Evolutionary conservation across 1,284 basidiomycete genomes (phyloP).

Genomic region (Kwoniella shivajii): DNA sequence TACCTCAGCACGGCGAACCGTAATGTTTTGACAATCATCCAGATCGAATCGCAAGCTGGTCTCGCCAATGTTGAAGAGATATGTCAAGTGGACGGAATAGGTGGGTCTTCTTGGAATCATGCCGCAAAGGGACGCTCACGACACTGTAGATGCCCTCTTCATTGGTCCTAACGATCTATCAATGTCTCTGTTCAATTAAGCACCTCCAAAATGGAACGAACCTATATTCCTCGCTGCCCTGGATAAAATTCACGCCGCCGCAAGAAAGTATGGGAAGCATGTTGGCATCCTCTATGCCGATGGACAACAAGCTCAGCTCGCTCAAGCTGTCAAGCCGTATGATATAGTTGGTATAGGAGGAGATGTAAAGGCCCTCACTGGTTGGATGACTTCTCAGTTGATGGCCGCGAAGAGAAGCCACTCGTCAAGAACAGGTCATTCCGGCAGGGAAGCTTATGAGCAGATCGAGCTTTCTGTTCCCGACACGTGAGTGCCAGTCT

Average conservation of each 20-base stretch:
- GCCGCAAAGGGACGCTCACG: neutral
- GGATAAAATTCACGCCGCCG: neutral
- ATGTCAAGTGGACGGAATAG: slow-evolving; percentile 32
- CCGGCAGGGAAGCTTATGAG: neutral
- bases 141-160: slow-evolving; percentile 18
- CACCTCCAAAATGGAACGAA: slow-evolving; percentile 29
- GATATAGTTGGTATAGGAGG: neutral
- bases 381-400: neutral
- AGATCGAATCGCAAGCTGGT: slow-evolving; percentile 39
- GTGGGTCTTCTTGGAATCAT: slow-evolving; percentile 7
- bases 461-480: neutral
- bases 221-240: slow-evolving; percentile 31
- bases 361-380: neutral
- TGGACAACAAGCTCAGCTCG: neutral
- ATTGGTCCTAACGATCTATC: slow-evolving; percentile 41
- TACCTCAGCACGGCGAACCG: slow-evolving; percentile 34
- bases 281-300: neutral
- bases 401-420: neutral
- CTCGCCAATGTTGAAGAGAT: slow-evolving; percentile 40
- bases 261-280: neutral
- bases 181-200: slow-evolving; percentile 30
- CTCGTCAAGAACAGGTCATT: neutral
- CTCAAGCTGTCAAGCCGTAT: neutral
- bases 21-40: slow-evolving; percentile 32
- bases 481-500: neutral